Percentiles rank a stretch among this genome's conserved stretches.
Conservation (phyloP, 768 basidiomycete genomes). For the Pisolithus tinctorius region DNA sequence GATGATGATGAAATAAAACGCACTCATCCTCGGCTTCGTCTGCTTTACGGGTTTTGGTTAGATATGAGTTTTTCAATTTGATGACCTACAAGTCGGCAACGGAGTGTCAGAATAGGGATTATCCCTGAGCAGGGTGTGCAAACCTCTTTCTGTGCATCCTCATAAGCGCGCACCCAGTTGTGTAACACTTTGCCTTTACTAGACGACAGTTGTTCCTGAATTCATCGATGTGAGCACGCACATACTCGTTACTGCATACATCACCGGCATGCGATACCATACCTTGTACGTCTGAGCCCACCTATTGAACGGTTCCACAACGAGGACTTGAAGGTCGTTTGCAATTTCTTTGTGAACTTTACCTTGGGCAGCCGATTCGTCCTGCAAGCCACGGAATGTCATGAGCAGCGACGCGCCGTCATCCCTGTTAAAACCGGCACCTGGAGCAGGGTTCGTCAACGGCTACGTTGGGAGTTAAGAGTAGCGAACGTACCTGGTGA, state of each 20-base stretch:
- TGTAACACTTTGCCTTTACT: constrained; percentile 55
- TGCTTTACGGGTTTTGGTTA: constrained; percentile 71
- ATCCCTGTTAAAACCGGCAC: constrained; percentile 66
- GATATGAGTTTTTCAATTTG: constrained; percentile 71
- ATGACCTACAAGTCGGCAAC: constrained; percentile 30
- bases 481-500: constrained; percentile 37
- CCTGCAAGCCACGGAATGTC: constrained; percentile 74
- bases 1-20: constrained; percentile 32
- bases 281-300: constrained; percentile 79
- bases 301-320: constrained; percentile 71
- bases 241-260: background rate
- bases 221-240: background rate
- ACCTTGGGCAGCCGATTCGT: constrained; percentile 67
- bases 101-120: background rate
- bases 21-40: constrained; percentile 95
- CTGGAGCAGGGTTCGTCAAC: constrained; percentile 25
- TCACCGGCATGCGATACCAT: background rate
- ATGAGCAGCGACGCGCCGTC: constrained; percentile 79
- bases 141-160: constrained; percentile 61
- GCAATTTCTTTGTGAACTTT: constrained; percentile 65
- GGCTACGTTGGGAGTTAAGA: background rate
- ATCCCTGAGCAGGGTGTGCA: constrained; percentile 2
- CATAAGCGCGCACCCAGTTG: constrained; percentile 64
- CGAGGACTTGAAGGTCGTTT: constrained; percentile 66
- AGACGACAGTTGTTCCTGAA: constrained; percentile 55